Evolutionary conservation across 305 asterid genomes (phyloP).

Genomic region (Fraxinus latifolia): DNA sequence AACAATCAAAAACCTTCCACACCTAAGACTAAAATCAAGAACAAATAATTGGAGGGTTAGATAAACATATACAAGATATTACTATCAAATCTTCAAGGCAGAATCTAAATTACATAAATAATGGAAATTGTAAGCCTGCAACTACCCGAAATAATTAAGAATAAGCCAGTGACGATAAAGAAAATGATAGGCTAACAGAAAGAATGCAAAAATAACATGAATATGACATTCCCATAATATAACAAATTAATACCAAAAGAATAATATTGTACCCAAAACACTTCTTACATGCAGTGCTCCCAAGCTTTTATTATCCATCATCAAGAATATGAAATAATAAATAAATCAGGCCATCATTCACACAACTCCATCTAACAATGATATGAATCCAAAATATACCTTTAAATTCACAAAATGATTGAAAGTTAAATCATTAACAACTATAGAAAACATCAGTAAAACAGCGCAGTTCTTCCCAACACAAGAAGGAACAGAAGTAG

Average conservation of each 20-base stretch:
- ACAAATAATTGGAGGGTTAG: slow-evolving; percentile 13
- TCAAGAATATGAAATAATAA: background rate
- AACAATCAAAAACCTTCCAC: background rate
- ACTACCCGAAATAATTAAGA: slow-evolving; percentile 23
- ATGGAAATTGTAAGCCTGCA: slow-evolving; percentile 20
- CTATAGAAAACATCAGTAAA: background rate
- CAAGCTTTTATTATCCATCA: background rate
- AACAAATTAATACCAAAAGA: background rate
- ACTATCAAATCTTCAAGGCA: slow-evolving; percentile 7
- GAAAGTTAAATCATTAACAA: slow-evolving; percentile 4
- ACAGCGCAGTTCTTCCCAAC: background rate
- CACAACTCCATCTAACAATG: background rate
- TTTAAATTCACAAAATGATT: slow-evolving; percentile 12
- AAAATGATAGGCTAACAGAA: slow-evolving; percentile 47
- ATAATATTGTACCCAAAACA: background rate
- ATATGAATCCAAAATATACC: slow-evolving; percentile 5
- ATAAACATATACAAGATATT: background rate
- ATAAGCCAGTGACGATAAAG: slow-evolving; percentile 28
- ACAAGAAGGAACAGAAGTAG: background rate
- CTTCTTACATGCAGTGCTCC: background rate
- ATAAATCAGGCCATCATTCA: background rate
- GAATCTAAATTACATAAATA: slow-evolving; percentile 24
- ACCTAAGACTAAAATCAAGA: slow-evolving; percentile 12
- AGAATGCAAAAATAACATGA: slow-evolving; percentile 20
- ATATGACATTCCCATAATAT: background rate